A percentile compares a stretch with the other conserved stretches of the same genome.
phyloP scores from a whole-genome alignment of 305 asterid genomes.

The Fraxinus dipetala region DNA sequence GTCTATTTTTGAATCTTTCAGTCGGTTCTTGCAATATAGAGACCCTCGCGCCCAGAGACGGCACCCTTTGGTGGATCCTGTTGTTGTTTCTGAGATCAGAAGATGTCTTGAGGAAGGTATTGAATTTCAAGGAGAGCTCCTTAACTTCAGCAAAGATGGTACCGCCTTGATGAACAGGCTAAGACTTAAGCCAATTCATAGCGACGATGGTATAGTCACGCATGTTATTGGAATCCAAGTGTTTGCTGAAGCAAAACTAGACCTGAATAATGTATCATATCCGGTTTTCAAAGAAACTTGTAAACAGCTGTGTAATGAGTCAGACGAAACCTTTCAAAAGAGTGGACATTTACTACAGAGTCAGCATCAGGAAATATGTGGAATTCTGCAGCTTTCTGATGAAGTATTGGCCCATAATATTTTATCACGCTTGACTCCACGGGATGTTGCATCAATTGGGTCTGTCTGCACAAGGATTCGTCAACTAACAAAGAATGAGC shows the following conservation, averaged over 20 bases:
- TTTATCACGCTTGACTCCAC: constrained; percentile 73
- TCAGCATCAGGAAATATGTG: constrained; percentile 45
- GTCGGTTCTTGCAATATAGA: constrained; percentile 89
- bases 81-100: constrained; percentile 79
- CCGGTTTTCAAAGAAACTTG: constrained; percentile 80
- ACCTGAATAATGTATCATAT: constrained; percentile 69
- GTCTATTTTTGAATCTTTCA: constrained; percentile 34
- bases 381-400: constrained; percentile 80
- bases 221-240: constrained; percentile 86
- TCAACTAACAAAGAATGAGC: constrained; percentile 73
- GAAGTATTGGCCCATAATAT: constrained; percentile 91
- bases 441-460: constrained; percentile 93
- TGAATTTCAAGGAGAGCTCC: constrained; percentile 89
- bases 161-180: constrained; percentile 78
- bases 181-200: constrained; percentile 64
- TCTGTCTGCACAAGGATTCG: constrained; percentile 89
- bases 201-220: constrained; percentile 81
- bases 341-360: constrained; percentile 35
- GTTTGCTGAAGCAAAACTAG: constrained; percentile 73
- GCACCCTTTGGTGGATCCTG: constrained; percentile 93
- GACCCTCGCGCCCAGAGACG: constrained; percentile 85
- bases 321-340: constrained; percentile 36
- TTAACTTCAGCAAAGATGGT: constrained; percentile 90
- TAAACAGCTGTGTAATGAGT: constrained; percentile 35
- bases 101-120: constrained; percentile 80